Evolutionary conservation across 106 monocot genomes (phyloP).

Genomic region (Alisma plantagoaquatica): DNA sequence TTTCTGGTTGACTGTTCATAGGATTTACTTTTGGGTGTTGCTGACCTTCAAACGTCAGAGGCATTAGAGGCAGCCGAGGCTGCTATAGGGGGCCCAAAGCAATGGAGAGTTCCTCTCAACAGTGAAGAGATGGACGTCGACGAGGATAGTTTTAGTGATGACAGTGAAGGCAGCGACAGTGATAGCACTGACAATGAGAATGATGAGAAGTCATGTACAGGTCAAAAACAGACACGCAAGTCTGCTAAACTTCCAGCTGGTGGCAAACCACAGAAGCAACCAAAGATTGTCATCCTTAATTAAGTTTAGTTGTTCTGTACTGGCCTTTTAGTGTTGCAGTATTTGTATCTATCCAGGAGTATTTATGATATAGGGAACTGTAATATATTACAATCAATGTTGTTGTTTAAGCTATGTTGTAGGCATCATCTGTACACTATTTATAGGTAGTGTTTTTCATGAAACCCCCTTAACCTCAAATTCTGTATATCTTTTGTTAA

Average conservation of each 20-base stretch:
- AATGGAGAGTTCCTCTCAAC: neutral
- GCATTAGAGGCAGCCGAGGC: constrained; percentile 72
- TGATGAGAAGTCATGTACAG: neutral
- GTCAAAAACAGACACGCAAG: neutral
- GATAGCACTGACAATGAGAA: constrained; percentile 23
- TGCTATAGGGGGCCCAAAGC: constrained; percentile 15
- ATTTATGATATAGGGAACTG: too few relatives aligned
- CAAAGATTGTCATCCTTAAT: constrained; percentile 14
- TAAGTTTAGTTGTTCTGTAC: constrained; percentile 5
- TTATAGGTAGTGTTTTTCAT: too few relatives aligned
- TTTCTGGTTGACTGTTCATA: too few relatives aligned
- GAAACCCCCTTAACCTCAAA: too few relatives aligned
- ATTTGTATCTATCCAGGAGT: too few relatives aligned
- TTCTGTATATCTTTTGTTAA: too few relatives aligned
- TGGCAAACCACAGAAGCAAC: constrained; percentile 15
- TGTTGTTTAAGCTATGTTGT: too few relatives aligned
- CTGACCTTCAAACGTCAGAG: constrained; percentile 68
- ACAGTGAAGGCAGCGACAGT: too few relatives aligned
- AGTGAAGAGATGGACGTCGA: constrained; percentile 22
- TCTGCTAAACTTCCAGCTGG: neutral
- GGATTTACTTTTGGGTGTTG: constrained; percentile 90
- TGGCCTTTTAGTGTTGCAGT: too few relatives aligned
- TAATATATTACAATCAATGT: too few relatives aligned
- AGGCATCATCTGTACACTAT: too few relatives aligned
- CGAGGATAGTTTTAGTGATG: too few relatives aligned